Conservation (phyloP, 768 basidiomycete species). For the Dacryopinax spathularia region DNA sequence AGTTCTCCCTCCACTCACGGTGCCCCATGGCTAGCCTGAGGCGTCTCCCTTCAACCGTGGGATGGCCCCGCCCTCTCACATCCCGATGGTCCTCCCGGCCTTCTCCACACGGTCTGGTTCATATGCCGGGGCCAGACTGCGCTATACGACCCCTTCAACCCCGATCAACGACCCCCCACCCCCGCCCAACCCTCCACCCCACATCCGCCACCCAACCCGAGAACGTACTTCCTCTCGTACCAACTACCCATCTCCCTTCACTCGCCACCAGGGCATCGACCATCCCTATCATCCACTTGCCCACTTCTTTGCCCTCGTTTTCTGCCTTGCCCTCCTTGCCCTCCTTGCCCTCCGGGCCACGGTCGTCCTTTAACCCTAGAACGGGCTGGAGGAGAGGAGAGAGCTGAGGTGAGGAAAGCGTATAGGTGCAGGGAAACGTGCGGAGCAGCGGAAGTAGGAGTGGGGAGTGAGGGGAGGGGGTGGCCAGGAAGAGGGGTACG, state of each 20-base stretch:
- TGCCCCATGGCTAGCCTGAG: too few relatives aligned
- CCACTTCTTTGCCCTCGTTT: background rate
- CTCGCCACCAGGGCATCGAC: background rate
- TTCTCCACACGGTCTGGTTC: too few relatives aligned
- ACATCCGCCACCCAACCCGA: background rate
- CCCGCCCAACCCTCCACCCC: background rate
- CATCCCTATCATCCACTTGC: background rate
- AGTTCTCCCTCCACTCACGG: too few relatives aligned
- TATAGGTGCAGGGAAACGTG: conserved; percentile 53
- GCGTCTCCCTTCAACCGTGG: too few relatives aligned
- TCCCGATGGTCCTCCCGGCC: too few relatives aligned
- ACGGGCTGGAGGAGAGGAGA: background rate
- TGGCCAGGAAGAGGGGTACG: conserved; percentile 50
- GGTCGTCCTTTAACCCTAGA: too few relatives aligned
- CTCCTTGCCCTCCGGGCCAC: too few relatives aligned
- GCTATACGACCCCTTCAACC: too few relatives aligned
- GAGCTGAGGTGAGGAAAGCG: conserved; percentile 22
- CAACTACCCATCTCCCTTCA: background rate
- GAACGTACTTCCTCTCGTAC: background rate
- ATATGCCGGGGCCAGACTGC: too few relatives aligned
- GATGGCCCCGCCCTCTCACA: too few relatives aligned
- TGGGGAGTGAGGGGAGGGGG: conserved; percentile 38
- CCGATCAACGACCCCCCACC: background rate
- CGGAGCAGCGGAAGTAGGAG: conserved; percentile 32
- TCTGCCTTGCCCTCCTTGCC: background rate